phyloP scores from a whole-genome alignment of 192 early-diverging fungal genomes.

The Glomus cerebriforme region DNA sequence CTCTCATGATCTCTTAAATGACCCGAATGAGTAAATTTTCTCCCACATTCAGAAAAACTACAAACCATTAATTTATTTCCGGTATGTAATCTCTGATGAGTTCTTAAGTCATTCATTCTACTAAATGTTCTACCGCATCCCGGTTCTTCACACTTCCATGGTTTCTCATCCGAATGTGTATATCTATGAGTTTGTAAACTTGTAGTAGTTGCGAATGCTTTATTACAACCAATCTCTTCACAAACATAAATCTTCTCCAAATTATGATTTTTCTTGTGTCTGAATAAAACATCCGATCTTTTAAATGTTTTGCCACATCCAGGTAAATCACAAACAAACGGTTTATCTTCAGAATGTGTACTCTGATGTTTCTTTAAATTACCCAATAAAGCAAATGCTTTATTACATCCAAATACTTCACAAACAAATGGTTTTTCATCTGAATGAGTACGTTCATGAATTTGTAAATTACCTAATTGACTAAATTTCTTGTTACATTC shows the following conservation, averaged over 20 bases:
- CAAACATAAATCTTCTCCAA: neutral
- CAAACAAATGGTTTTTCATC: slow-evolving; percentile 79
- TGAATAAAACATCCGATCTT: neutral
- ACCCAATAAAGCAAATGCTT: slow-evolving; percentile 77
- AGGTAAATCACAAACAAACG: slow-evolving; percentile 66
- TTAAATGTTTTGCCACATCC: slow-evolving; percentile 73
- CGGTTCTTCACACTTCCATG: slow-evolving; percentile 62
- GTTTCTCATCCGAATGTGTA: slow-evolving; percentile 75
- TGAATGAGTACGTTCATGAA: slow-evolving; percentile 79
- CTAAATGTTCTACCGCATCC: slow-evolving; percentile 68
- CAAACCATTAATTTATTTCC: slow-evolving; percentile 55
- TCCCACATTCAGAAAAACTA: slow-evolving; percentile 50
- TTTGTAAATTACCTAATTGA: slow-evolving; percentile 81
- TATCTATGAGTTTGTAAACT: slow-evolving; percentile 51
- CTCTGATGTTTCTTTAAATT: slow-evolving; percentile 53
- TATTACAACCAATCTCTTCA: neutral
- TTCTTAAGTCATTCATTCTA: slow-evolving; percentile 63
- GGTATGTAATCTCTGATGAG: slow-evolving; percentile 68
- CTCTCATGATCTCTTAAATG: slow-evolving; percentile 56
- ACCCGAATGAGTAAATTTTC: slow-evolving; percentile 52
- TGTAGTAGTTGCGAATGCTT: neutral
- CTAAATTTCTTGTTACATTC: slow-evolving; percentile 81
- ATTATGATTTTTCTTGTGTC: neutral
- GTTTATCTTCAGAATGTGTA: slow-evolving; percentile 50
- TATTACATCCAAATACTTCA: slow-evolving; percentile 60